Evolutionary conservation across 2,329 filamentous ascomycete species (phyloP).

Genomic region (Orbilia oligospora): DNA sequence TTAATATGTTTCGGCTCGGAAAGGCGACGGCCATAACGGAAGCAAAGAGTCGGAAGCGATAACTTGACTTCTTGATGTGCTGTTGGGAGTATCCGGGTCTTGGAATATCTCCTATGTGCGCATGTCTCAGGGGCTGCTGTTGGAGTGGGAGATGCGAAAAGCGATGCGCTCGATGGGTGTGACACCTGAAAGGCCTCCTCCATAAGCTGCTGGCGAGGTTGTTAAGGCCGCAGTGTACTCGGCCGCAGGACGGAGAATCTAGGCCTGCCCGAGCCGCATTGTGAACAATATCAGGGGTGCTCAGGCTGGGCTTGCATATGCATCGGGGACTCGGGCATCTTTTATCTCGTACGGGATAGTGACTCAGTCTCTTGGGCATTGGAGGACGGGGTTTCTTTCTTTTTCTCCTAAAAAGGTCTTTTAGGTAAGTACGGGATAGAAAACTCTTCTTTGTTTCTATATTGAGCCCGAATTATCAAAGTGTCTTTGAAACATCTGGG

Average conservation of each 20-base stretch:
- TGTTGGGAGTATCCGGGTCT: neutral
- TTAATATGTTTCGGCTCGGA: conserved; percentile 7
- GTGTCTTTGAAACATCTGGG: conserved; percentile 32
- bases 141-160: neutral
- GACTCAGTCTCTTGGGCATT: conserved; percentile 5
- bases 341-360: conserved; percentile 8
- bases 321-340: conserved; percentile 11
- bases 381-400: neutral
- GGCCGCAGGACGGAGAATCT: conserved; percentile 14
- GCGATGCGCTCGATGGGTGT: neutral
- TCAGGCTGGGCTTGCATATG: conserved; percentile 15
- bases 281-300: neutral
- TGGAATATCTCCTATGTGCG: neutral
- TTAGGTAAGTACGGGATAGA: neutral
- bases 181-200: neutral
- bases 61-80: conserved; percentile 1
- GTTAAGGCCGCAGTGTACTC: conserved; percentile 19
- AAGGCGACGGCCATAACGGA: neutral
- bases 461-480: conserved; percentile 22
- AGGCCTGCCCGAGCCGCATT: conserved; percentile 34
- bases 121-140: conserved; percentile 2
- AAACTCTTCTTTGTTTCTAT: conserved; percentile 6
- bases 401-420: neutral
- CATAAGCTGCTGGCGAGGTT: neutral
- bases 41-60: conserved; percentile 8